Evolutionary conservation across 208 protist species (phyloP).

Genomic region (Sergeia podlipaevii): DNA sequence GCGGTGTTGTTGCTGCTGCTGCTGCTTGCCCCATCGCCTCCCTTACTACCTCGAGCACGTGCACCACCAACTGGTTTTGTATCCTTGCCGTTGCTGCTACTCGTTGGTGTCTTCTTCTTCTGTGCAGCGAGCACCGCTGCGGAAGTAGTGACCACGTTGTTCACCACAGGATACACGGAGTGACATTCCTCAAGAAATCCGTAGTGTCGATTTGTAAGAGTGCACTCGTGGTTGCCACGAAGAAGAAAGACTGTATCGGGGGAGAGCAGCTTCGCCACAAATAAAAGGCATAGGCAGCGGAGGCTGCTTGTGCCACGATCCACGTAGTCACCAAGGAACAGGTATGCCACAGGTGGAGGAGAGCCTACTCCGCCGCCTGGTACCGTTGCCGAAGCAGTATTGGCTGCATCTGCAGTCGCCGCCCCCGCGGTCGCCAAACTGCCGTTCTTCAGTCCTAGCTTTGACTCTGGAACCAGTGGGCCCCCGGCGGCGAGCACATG

Average conservation of each 20-base stretch:
- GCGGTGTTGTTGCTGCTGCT: conserved; percentile 84
- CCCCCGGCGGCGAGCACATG: conserved; percentile 66
- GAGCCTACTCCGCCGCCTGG: neutral
- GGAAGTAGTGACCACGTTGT: conserved; percentile 32
- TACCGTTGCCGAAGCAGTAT: neutral
- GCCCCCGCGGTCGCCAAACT: neutral
- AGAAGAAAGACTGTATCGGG: conserved; percentile 98
- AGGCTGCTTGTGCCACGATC: conserved; percentile 97
- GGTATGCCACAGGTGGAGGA: conserved; percentile 74
- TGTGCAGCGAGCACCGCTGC: conserved; percentile 4
- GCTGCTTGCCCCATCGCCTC: conserved; percentile 22
- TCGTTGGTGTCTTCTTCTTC: neutral
- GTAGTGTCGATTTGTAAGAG: conserved; percentile 98
- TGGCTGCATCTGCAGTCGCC: neutral
- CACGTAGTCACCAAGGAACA: conserved; percentile 99
- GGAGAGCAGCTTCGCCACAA: conserved; percentile 97
- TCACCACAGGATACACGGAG: conserved; percentile 72
- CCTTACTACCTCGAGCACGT: neutral
- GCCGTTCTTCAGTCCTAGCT: conserved; percentile 2
- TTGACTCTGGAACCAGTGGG: conserved; percentile 29
- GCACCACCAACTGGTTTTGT: neutral
- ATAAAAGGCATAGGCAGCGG: conserved; percentile 92
- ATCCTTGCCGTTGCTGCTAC: conserved; percentile 1
- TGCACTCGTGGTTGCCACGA: conserved; percentile 99
- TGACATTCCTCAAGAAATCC: conserved; percentile 99